phyloP scores from a whole-genome alignment of 2,329 filamentous ascomycete species.

The Neofusicoccum ribis region DNA sequence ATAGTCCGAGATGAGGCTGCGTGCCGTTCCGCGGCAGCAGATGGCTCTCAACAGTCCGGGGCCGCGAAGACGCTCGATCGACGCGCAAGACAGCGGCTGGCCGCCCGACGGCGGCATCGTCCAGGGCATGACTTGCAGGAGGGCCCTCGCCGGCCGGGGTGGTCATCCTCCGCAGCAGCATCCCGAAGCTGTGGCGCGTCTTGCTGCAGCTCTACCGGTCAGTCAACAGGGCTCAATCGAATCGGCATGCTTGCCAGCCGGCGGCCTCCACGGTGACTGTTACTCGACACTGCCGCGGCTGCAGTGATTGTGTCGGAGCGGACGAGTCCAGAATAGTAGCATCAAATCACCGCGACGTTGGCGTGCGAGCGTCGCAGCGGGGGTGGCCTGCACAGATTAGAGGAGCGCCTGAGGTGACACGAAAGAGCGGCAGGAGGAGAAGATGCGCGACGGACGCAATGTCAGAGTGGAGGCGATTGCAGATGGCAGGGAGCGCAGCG shows the following conservation, averaged over 20 bases:
- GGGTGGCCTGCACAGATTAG: neutral
- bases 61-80: neutral
- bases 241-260: constrained; percentile 10
- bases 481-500: neutral
- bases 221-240: constrained; percentile 11
- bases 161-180: neutral
- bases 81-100: constrained; percentile 15
- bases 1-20: constrained; percentile 17
- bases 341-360: neutral
- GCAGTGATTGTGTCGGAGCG: neutral
- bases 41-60: neutral
- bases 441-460: neutral
- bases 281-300: constrained; percentile 8
- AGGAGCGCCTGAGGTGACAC: neutral
- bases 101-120: constrained; percentile 2
- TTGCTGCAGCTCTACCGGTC: constrained; percentile 15
- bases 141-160: neutral
- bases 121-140: neutral
- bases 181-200: constrained; percentile 1
- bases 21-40: constrained; percentile 14
- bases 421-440: neutral
- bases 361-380: neutral
- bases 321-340: neutral
- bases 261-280: neutral
- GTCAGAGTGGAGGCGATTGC: neutral